Percentiles rank a stretch among this genome's conserved stretches.
phyloP scores from a whole-genome alignment of 345 rosid genomes.

The Acer yangbiense region DNA sequence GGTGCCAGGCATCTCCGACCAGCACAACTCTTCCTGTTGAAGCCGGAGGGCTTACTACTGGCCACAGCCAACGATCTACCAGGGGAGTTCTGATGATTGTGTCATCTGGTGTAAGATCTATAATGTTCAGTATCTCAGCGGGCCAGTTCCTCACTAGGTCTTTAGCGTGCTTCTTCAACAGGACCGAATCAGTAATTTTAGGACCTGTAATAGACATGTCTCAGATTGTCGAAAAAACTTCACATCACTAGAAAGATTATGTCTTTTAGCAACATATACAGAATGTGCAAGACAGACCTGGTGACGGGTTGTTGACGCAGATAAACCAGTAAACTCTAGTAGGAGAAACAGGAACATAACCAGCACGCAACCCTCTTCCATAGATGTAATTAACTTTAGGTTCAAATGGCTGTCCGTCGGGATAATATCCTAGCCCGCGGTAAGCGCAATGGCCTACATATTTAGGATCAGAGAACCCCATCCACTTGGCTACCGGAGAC shows the following conservation, averaged over 20 bases:
- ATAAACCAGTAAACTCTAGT: conserved; percentile 92
- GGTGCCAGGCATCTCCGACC: conserved; percentile 96
- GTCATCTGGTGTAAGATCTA: conserved; percentile 68
- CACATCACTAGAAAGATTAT: background rate
- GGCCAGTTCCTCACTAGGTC: conserved; percentile 68
- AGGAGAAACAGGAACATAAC: conserved; percentile 78
- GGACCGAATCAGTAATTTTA: conserved; percentile 60
- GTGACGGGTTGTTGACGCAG: conserved; percentile 79
- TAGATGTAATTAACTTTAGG: conserved; percentile 68
- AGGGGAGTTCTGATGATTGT: conserved; percentile 73
- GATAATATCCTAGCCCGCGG: conserved; percentile 73
- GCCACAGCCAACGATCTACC: conserved; percentile 93
- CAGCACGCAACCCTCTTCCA: conserved; percentile 85
- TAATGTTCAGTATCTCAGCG: conserved; percentile 55
- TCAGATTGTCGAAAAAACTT: background rate
- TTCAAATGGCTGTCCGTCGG: conserved; percentile 72
- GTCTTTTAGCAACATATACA: background rate
- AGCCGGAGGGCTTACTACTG: conserved; percentile 60
- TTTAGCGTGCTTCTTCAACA: conserved; percentile 66
- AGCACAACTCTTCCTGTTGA: conserved; percentile 65
- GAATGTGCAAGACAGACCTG: conserved; percentile 46
- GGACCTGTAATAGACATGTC: conserved; percentile 56
- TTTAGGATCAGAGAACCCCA: conserved; percentile 83
- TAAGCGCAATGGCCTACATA: conserved; percentile 81
- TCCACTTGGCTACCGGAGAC: conserved; percentile 81